Evolutionary conservation across 208 protist species (phyloP), one percentile per base, ranked within the genome.

Genomic region (Lotmaria passim): DNA sequence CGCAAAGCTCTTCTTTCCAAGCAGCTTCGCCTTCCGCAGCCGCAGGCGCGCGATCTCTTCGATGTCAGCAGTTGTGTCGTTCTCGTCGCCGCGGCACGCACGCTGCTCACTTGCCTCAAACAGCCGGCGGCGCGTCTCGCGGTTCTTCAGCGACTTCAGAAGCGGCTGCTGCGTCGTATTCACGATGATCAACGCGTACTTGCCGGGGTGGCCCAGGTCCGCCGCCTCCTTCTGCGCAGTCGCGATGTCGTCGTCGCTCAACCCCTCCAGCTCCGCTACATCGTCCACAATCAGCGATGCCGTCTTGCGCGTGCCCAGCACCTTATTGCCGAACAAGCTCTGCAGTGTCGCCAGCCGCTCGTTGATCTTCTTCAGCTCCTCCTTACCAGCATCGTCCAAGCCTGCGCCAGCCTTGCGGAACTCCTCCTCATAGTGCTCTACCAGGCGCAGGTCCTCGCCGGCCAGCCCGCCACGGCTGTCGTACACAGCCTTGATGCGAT

Each of bases 111-210:
- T 89, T 24, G 74, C 78, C 53, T 82, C 75, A 61, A 68, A 71
- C 52, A 89, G 67, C 26, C 73, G 69, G 12, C 68, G 73, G 26
- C 80, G 84, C 59, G 73, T 81, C 31, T 83, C 73, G 48, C 65
- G 76, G 57, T 73, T 76, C 41, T 47, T 68, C 14, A 89, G 73
- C 14, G 55, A 65, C 21, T 53, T 70, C 19, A 84, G 73, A 12
- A 81, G 47, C 34, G 84, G 79, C 71, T 89, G 81, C 72, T 86
- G 84, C 41, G 75, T 80, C 12, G 84, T 86, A 74, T 86, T 86
- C 43, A 80, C 65, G 33, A 86, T 71, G 17, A 57, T 50, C 38
- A 89, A 52, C 11, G 85, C 76, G 60, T 84, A 85, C 51, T 76
- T 86, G 33, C 82, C 80, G 34, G 62, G 24, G 62, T 74, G 65